phyloP scores from a whole-genome alignment of 352 stramenopile species.

The Phytophthora hibernalis region DNA sequence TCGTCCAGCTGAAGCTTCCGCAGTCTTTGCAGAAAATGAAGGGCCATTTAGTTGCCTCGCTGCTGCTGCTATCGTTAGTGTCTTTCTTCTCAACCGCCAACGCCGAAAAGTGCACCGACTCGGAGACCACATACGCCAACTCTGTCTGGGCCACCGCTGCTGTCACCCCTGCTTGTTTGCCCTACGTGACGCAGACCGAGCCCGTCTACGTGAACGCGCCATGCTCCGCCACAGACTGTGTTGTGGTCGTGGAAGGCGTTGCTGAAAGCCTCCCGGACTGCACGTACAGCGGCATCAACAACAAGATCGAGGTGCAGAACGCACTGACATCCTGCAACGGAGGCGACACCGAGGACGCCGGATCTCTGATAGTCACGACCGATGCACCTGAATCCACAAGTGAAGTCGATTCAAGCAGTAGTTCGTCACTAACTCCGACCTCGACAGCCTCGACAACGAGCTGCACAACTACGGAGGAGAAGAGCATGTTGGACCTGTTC shows the following conservation, averaged over 20 bases:
- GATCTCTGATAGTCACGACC: constrained; percentile 8
- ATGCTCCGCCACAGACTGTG: constrained; percentile 25
- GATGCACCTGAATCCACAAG: background rate
- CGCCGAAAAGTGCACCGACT: constrained; percentile 20
- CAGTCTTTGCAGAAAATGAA: no score
- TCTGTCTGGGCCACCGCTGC: constrained; percentile 23
- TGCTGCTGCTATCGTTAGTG: no score
- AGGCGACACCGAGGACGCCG: constrained; percentile 2
- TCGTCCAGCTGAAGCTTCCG: no score
- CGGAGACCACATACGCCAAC: constrained; percentile 6
- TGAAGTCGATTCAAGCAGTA: no score
- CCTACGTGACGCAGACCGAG: constrained; percentile 17
- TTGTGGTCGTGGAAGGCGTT: constrained; percentile 18
- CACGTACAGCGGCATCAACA: constrained; percentile 29
- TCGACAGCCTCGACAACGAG: no score
- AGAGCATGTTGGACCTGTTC: no score
- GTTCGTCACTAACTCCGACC: no score
- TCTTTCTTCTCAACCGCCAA: no score
- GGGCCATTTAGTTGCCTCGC: no score
- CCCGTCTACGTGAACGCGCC: constrained; percentile 24
- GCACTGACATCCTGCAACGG: constrained; percentile 21
- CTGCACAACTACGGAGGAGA: no score
- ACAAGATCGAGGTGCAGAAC: constrained; percentile 32
- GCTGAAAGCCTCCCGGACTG: constrained; percentile 22
- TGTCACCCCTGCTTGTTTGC: constrained; percentile 3